phyloP scores from a whole-genome alignment of 2,329 filamentous ascomycete genomes.

The Colletotrichum orchidophilum region DNA sequence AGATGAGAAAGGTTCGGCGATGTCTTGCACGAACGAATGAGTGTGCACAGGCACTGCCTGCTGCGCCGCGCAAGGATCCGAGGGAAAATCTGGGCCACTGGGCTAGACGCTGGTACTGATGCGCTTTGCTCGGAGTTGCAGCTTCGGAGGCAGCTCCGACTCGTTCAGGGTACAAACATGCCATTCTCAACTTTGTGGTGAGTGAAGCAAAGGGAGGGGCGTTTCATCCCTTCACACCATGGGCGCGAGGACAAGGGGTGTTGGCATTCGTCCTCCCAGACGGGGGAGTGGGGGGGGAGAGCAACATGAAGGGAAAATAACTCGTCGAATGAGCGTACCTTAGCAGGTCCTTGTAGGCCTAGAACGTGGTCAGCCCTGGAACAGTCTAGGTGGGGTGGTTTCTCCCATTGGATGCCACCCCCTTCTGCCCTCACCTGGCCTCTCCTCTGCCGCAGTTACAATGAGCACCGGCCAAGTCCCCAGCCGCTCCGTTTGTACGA shows the following conservation, averaged over 20 bases:
- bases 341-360: constrained; percentile 49
- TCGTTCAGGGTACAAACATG: constrained; percentile 23
- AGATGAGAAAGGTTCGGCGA: neutral
- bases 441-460: neutral
- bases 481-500: neutral
- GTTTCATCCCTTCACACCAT: constrained; percentile 10
- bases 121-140: neutral
- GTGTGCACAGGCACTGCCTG: neutral
- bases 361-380: constrained; percentile 39
- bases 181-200: constrained; percentile 28
- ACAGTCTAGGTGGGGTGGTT: neutral
- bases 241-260: constrained; percentile 14
- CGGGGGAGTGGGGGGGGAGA: neutral
- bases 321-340: constrained; percentile 39
- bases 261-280: constrained; percentile 2
- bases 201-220: neutral
- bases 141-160: constrained; percentile 31
- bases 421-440: neutral
- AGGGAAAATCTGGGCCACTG: neutral
- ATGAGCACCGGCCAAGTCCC: neutral
- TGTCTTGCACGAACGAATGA: constrained; percentile 14
- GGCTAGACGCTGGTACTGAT: neutral
- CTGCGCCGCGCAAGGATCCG: constrained; percentile 16
- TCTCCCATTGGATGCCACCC: constrained; percentile 12
- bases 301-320: constrained; percentile 14